These are phyloP conservation scores for Sicyos edulis DNA, from an alignment of 306 rosid species.

Conservation along the genomic window DNA sequence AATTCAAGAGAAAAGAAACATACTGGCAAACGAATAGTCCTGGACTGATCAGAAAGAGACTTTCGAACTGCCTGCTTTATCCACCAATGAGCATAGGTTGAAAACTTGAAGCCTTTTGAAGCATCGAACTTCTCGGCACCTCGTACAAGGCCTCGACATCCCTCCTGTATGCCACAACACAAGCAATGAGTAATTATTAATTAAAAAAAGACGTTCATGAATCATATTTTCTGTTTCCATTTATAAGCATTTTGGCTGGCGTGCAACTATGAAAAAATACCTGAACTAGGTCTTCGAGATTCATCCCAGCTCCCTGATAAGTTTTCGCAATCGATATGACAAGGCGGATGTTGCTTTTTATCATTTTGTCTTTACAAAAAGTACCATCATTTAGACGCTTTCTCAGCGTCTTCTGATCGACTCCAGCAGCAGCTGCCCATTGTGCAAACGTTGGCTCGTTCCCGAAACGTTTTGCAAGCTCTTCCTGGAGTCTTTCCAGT, in stretches of 20 bases:
- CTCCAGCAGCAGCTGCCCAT: slow-evolving; percentile 93
- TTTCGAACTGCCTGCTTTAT: slow-evolving; percentile 88
- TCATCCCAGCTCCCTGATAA: slow-evolving; percentile 88
- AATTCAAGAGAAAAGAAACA: slow-evolving; percentile 23
- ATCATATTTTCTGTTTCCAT: too few species aligned
- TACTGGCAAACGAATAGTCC: slow-evolving; percentile 92
- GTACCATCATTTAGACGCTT: slow-evolving; percentile 65
- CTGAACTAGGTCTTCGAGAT: slow-evolving; percentile 95
- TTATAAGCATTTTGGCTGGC: not conserved
- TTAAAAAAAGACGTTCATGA: not conserved
- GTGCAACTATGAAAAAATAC: slow-evolving; percentile 31
- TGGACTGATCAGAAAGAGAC: slow-evolving; percentile 79
- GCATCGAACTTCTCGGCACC: slow-evolving; percentile 94
- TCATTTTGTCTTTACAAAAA: slow-evolving; percentile 86
- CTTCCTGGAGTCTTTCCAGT: slow-evolving; percentile 78
- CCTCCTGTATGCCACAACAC: slow-evolving; percentile 49
- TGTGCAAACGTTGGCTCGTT: slow-evolving; percentile 67
- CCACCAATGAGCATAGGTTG: slow-evolving; percentile 99
- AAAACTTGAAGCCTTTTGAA: slow-evolving; percentile 93
- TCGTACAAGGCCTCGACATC: slow-evolving; percentile 91
- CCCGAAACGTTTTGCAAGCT: slow-evolving; percentile 65
- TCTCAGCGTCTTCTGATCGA: slow-evolving; percentile 74
- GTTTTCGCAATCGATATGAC: slow-evolving; percentile 94
- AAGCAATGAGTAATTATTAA: not conserved
- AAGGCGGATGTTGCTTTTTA: slow-evolving; percentile 85